Evolutionary conservation across 495 filamentous ascomycete genomes (phyloP).

Genomic region (Penicillium taxi): DNA sequence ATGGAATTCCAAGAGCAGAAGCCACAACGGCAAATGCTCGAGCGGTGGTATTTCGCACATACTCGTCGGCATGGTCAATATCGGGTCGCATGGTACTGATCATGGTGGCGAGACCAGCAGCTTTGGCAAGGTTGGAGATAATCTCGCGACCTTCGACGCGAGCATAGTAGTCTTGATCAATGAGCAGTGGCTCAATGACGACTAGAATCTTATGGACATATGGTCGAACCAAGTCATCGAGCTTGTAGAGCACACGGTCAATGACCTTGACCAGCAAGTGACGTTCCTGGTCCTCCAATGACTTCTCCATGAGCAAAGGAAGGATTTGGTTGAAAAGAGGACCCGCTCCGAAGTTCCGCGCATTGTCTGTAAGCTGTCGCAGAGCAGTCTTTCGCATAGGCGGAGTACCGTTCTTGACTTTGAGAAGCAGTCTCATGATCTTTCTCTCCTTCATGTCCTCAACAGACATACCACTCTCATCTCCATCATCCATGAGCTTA

Average conservation of each 20-base stretch:
- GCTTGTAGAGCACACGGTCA: slow-evolving; percentile 95
- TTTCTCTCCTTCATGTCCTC: slow-evolving; percentile 97
- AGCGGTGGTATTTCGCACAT: slow-evolving; percentile 98
- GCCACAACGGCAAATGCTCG: slow-evolving; percentile 97
- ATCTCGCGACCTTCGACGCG: slow-evolving; percentile 98
- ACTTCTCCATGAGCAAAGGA: slow-evolving; percentile 96
- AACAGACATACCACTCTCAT: slow-evolving; percentile 84
- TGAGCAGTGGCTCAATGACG: slow-evolving; percentile 96
- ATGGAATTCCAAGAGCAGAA: slow-evolving; percentile 91
- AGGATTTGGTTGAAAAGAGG: slow-evolving; percentile 97
- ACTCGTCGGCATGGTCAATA: slow-evolving; percentile 97
- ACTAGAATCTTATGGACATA: slow-evolving; percentile 98
- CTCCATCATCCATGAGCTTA: slow-evolving; percentile 89
- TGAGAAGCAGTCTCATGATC: slow-evolving; percentile 93
- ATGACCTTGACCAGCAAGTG: slow-evolving; percentile 99
- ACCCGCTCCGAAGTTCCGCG: slow-evolving; percentile 90
- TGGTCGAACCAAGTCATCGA: slow-evolving; percentile 92
- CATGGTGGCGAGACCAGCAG: slow-evolving; percentile 96
- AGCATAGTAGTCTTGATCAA: slow-evolving; percentile 99
- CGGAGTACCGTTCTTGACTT: slow-evolving; percentile 99
- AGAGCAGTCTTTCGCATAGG: slow-evolving; percentile 99
- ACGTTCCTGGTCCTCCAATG: slow-evolving; percentile 95
- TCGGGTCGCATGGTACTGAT: slow-evolving; percentile 98
- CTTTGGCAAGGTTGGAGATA: slow-evolving; percentile 94
- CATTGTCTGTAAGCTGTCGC: slow-evolving; percentile 95